phyloP scores from a whole-genome alignment of 202 grass and related monocot species.

The Bolboschoenoplectus hybrid region DNA sequence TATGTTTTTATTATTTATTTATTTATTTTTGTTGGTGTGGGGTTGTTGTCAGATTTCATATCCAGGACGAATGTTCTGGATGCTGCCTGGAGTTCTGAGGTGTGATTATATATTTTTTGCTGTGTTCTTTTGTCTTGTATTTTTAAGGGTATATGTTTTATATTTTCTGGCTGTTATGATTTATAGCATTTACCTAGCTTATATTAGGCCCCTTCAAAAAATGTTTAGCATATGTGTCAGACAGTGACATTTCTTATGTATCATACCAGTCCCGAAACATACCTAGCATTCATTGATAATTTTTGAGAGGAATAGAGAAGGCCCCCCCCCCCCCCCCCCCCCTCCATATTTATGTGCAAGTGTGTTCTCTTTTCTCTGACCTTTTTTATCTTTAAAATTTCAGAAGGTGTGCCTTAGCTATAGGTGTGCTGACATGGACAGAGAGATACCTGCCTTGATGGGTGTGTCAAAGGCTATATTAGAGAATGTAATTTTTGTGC shows the following conservation, averaged over 20 bases:
- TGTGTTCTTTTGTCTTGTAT: too few species aligned
- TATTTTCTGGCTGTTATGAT: too few species aligned
- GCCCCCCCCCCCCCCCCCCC: background rate
- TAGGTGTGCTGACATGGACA: conserved; percentile 97
- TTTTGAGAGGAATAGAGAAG: conserved; percentile 30
- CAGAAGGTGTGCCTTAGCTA: conserved; percentile 99
- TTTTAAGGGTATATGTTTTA: too few species aligned
- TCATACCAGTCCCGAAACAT: background rate
- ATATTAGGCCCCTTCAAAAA: background rate
- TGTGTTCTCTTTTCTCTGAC: conserved; percentile 15
- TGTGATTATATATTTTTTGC: background rate
- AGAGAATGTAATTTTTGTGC: conserved; percentile 99
- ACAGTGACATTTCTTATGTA: background rate
- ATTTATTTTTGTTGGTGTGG: background rate
- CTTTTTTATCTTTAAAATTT: background rate
- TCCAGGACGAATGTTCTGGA: background rate
- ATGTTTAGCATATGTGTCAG: too few species aligned
- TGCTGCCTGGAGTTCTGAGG: background rate
- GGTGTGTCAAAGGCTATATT: conserved; percentile 98
- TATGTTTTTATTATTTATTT: background rate
- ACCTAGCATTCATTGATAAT: background rate
- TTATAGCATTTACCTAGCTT: background rate
- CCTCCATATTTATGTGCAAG: background rate
- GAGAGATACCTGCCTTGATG: conserved; percentile 96
- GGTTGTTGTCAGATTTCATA: background rate